Conservation (phyloP, 805 yeast genomes). For the Teunomyces atbi region DNA sequence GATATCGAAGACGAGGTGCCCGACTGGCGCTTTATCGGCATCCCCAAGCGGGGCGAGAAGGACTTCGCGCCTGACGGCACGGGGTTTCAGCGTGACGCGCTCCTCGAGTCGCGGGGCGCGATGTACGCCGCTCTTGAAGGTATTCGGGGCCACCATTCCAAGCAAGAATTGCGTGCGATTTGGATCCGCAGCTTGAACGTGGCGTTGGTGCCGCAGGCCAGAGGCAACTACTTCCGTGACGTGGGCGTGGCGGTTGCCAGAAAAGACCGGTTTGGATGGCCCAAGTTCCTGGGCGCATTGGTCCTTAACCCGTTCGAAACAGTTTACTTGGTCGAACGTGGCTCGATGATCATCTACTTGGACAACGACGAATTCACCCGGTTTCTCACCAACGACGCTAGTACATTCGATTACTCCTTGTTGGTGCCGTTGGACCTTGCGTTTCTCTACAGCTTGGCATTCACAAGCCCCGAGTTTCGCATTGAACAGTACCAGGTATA, state of each 20-base stretch:
- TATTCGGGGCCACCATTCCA: constrained; percentile 47
- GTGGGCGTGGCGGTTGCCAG: constrained; percentile 55
- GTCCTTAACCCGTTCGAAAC: constrained; percentile 67
- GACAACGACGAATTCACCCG: constrained; percentile 16
- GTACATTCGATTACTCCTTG: constrained; percentile 19
- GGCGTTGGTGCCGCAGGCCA: constrained; percentile 45
- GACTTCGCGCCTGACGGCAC: constrained; percentile 86
- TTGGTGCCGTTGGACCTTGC: constrained; percentile 53
- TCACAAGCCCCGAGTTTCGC: constrained; percentile 34
- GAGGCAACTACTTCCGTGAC: constrained; percentile 71
- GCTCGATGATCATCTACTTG: constrained; percentile 41
- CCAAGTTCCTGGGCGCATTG: constrained; percentile 24
- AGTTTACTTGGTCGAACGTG: constrained; percentile 78
- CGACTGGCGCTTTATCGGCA: constrained; percentile 47
- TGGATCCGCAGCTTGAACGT: constrained; percentile 32
- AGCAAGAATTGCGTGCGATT: constrained; percentile 52
- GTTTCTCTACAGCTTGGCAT: constrained; percentile 56
- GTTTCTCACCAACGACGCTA: constrained; percentile 14
- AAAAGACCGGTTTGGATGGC: constrained; percentile 6
- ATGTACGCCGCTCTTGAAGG: constrained; percentile 68
- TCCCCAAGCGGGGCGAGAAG: constrained; percentile 80
- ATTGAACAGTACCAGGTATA: constrained; percentile 64
- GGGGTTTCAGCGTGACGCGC: constrained; percentile 42
- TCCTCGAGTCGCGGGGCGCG: constrained; percentile 56
- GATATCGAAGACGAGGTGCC: constrained; percentile 46